Evolutionary conservation across 23 red algal genomes (phyloP).

Genomic region (Cyanidium caldarium): DNA sequence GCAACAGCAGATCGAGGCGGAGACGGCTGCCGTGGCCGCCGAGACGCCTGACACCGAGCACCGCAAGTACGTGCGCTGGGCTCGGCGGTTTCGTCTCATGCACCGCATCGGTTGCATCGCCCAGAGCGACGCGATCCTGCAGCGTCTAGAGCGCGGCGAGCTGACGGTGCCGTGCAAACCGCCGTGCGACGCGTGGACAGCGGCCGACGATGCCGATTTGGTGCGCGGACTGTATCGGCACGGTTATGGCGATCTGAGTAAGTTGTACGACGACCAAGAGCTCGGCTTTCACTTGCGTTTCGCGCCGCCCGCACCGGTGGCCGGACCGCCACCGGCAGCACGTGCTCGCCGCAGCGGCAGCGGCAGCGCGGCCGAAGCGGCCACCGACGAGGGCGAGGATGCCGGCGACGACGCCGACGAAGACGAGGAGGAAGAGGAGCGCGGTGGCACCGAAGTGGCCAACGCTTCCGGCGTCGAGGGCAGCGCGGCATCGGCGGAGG

Average conservation of each 20-base stretch:
- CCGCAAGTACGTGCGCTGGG: conserved; percentile 78
- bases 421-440: conserved; percentile 10
- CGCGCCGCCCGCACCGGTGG: not conserved
- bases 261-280: conserved; percentile 9
- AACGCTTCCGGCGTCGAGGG: not conserved
- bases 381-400: conserved; percentile 6
- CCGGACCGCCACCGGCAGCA: not conserved
- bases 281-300: conserved; percentile 11
- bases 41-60: conserved; percentile 18
- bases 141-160: conserved; percentile 32
- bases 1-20: conserved; percentile 10
- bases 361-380: not conserved
- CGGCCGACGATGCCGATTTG: conserved; percentile 56
- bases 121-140: conserved; percentile 18
- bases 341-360: conserved; percentile 7
- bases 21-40: not conserved
- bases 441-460: not conserved
- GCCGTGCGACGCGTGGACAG: conserved; percentile 39
- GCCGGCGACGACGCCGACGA: conserved; percentile 14
- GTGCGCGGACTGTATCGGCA: conserved; percentile 55
- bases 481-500: not conserved
- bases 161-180: conserved; percentile 31
- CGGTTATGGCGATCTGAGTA: conserved; percentile 31
- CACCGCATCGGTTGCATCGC: conserved; percentile 36
- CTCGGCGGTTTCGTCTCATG: conserved; percentile 48